Conservation (phyloP, 2,329 filamentous ascomycete species). For the Cordyceps tenuipes region DNA sequence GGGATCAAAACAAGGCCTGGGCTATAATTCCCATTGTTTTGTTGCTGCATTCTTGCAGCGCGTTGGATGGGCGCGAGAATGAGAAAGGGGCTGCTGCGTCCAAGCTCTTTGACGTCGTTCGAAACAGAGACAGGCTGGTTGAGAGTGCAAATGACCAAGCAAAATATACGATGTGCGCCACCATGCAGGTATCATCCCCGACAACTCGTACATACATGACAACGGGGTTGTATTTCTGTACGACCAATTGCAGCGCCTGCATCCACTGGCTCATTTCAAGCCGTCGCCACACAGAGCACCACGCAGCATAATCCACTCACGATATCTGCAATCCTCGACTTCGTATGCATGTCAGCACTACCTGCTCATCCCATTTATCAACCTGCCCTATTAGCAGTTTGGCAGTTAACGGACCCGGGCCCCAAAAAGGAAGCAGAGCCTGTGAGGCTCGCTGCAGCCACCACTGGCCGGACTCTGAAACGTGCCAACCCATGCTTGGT, state of each 20-base stretch:
- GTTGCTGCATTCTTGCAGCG: background rate
- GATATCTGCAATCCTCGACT: background rate
- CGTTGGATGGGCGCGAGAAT: background rate
- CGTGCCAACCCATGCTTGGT: background rate
- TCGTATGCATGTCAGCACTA: background rate
- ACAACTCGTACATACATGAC: background rate
- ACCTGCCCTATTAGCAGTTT: background rate
- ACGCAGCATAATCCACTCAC: background rate
- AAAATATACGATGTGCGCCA: background rate
- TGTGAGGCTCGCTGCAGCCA: background rate
- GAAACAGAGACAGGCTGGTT: background rate
- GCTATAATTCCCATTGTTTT: background rate
- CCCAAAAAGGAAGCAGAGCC: background rate
- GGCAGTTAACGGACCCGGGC: background rate
- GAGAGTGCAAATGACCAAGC: background rate
- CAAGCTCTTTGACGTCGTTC: background rate
- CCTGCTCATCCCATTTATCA: background rate
- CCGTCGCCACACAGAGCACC: background rate
- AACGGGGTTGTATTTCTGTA: background rate
- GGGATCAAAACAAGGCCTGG: background rate
- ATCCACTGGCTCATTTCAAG: background rate
- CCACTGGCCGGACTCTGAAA: background rate
- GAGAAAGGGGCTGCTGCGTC: background rate
- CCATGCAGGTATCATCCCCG: background rate
- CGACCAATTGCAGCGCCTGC: background rate